Conservation (phyloP, 345 rosid genomes). For the Salix dunnii region DNA sequence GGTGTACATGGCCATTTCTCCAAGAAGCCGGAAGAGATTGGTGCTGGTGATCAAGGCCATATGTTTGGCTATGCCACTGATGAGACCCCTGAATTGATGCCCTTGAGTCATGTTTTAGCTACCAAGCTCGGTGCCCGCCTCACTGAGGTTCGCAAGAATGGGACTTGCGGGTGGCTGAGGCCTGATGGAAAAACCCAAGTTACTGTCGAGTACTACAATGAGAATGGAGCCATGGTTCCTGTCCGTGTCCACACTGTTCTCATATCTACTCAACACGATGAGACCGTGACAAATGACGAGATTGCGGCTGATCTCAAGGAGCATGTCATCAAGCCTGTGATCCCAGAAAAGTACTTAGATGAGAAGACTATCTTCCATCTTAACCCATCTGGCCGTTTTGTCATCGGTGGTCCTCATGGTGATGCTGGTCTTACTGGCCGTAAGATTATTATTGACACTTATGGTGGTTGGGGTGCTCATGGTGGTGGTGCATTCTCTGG, state of each 20-base stretch:
- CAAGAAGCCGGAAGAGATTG: slow-evolving; percentile 15
- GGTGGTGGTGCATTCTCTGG: slow-evolving; percentile 88
- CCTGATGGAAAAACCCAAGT: slow-evolving; percentile 65
- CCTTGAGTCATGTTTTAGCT: slow-evolving; percentile 63
- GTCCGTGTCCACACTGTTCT: slow-evolving; percentile 74
- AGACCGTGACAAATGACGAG: slow-evolving; percentile 62
- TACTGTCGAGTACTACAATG: slow-evolving; percentile 52
- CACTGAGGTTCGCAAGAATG: slow-evolving; percentile 69
- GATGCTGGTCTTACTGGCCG: slow-evolving; percentile 84
- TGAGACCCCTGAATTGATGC: slow-evolving; percentile 52
- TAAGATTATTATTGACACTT: slow-evolving; percentile 77
- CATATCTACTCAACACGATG: slow-evolving; percentile 57
- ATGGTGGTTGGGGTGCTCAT: slow-evolving; percentile 80
- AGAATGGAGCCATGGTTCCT: slow-evolving; percentile 72
- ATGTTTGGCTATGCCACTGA: slow-evolving; percentile 21
- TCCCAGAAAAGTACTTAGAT: slow-evolving; percentile 69
- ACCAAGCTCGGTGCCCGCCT: slow-evolving; percentile 76
- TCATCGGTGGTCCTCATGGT: slow-evolving; percentile 77
- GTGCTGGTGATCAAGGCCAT: slow-evolving; percentile 17
- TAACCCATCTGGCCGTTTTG: slow-evolving; percentile 78
- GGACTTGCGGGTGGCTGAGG: slow-evolving; percentile 67
- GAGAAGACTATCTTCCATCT: slow-evolving; percentile 85
- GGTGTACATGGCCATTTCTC: slow-evolving; percentile 21
- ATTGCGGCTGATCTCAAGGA: slow-evolving; percentile 79
- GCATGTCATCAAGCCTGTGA: slow-evolving; percentile 68